Base-by-base conservation (phyloP, 2,329 filamentous ascomycete genomes). In the Hymenotorrendiella dingleyae region DNA sequence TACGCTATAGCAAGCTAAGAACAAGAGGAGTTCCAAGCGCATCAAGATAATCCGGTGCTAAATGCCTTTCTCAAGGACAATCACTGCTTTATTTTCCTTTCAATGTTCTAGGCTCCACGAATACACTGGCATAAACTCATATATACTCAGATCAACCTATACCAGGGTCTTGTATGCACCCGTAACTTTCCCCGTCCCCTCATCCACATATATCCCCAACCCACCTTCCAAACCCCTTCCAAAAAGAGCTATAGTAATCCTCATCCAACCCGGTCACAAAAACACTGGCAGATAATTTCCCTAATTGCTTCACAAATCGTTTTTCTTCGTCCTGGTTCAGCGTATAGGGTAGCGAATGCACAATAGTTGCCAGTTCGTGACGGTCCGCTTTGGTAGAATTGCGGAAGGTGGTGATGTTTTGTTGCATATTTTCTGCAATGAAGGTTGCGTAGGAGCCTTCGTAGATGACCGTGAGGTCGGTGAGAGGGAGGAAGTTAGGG, bases 221-320 rank as follows among this genome's bases (percentile, higher is more conserved):
- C 41, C 41, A 40, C 4, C 20, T 33, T 8, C 29, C 26, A 38
- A 40, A 40, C 14, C 33, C 35, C n/a, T 14, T 12, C 41, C 41
- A 38, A 38, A 43, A 43, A 12, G 12, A 33, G 12, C 23, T n/a
- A 26, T 43, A 43, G 16, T 43, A 43, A 26, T 43, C 19, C 23
- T 33, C 41, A 24, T 14, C 23, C 20, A 43, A 27, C 3, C 34
- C 41, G 6, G 41, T 43, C n/a, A 43, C 28, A 16, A 43, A 43
- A 6, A 43, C 34, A 20, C 16, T 17, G 4, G 34, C 34, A 10
- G 28, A n/a, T 3, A 38, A 4, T 12, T 26, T 33, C 24, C 11
- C 26, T n/a, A 43, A 24, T 12, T 33, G 28, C 22, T 26, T 38
- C 14, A 38, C n/a, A 11, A 43, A 17, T 7, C 4, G n/a, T 1